Evolutionary conservation across 1,139 yeast species (phyloP), one percentile per base, ranked within the genome.

Genomic region (Groenewaldozyma auringiensis): DNA sequence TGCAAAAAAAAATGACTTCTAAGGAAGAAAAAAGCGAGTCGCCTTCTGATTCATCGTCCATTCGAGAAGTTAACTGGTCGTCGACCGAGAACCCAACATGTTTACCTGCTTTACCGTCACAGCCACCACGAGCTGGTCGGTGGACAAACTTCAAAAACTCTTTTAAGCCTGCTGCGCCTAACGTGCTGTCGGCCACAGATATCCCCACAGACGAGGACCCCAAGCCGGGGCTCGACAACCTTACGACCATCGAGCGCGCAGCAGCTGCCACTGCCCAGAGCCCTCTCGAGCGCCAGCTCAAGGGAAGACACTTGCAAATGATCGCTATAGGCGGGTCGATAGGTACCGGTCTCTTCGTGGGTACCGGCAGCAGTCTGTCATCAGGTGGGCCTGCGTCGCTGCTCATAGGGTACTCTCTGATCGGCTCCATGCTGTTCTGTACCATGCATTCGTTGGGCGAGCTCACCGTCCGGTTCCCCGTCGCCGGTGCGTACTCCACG

Each of bases 371-470:
- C 16, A 76, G 88, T 1, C 69, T 85, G 54, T 63, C 68, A 42
- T 69, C 74, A 29, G 94, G 94, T 46, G 95, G 96, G 32, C 92
- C 84, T 3, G 83, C 85, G 46, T 67, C 85, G 39, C 63, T 85
- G 38, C 85, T 88, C 46, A 88, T 88, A 47, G 85, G 81, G 60
- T 76, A 77, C 44, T 65, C 81, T 41, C 74, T 83, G 51, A 84
- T 88, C 40, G 70, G 83, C 4, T 72, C 83, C 75, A 77, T 86
- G 54, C 64, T 87, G 56, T 83, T 78, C 66, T 75, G 79, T 57
- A 82, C 85, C 40, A 81, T 85, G 57, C 89, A 84, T 61, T 81
- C 92, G n/a, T 77, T 87, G 47, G 94, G 95, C 53, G 96, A 87
- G 64, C 63, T 86, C 61, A 87, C 94, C 41, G 85, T 83, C 36